Percentiles rank a stretch among this genome's conserved stretches.
Evolutionary conservation across 2,329 filamentous ascomycete species (phyloP).

Genomic region (Achaetomium macrosporum): DNA sequence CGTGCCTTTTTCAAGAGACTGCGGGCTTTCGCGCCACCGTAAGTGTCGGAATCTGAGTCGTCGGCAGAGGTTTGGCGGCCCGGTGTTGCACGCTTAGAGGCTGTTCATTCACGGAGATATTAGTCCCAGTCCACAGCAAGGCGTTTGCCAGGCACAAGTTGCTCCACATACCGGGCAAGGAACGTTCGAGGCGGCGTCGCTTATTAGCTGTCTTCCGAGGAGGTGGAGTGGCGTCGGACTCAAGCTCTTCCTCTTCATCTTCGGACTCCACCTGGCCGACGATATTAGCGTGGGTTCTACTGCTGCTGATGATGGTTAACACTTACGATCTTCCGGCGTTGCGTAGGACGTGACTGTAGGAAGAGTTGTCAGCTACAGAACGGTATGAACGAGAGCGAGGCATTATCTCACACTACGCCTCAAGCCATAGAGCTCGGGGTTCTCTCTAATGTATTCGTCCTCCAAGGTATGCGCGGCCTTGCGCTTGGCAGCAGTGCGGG

Average conservation of each 20-base stretch:
- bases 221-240: slow-evolving; percentile 61
- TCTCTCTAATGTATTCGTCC: slow-evolving; percentile 79
- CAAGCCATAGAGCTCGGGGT: slow-evolving; percentile 91
- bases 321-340: slow-evolving; percentile 53
- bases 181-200: slow-evolving; percentile 62
- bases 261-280: slow-evolving; percentile 44
- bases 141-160: not conserved
- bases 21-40: slow-evolving; percentile 27
- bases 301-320: not conserved
- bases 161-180: slow-evolving; percentile 52
- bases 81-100: slow-evolving; percentile 27
- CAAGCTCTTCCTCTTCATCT: slow-evolving; percentile 63
- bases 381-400: slow-evolving; percentile 9
- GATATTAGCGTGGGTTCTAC: slow-evolving; percentile 19
- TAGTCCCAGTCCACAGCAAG: not conserved
- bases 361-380: slow-evolving; percentile 29
- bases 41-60: slow-evolving; percentile 27
- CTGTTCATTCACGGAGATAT: slow-evolving; percentile 14
- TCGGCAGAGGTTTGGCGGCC: slow-evolving; percentile 26
- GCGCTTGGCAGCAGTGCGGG: slow-evolving; percentile 65
- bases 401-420: slow-evolving; percentile 71
- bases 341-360: slow-evolving; percentile 49
- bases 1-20: slow-evolving; percentile 27
- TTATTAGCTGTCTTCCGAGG: slow-evolving; percentile 61
- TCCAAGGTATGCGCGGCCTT: slow-evolving; percentile 59